These are phyloP conservation scores for Cercis canadensis DNA, from an alignment of 306 rosid genomes.

Conservation along the genomic window DNA sequence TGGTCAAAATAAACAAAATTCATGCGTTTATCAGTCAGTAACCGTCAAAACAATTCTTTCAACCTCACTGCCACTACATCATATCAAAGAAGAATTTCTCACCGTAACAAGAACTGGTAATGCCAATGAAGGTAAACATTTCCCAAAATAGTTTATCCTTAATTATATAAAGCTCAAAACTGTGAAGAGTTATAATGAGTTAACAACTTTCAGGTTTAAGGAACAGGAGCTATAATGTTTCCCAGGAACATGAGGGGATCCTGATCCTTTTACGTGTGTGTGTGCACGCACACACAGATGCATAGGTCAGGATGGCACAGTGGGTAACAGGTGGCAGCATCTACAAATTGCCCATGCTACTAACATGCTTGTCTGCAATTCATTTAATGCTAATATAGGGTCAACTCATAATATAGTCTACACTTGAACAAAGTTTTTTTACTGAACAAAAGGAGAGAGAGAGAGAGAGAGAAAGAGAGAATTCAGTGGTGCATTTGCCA, in stretches of 20 bases:
- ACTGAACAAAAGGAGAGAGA: too few relatives aligned
- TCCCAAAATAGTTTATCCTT: background rate
- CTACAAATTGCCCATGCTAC: background rate
- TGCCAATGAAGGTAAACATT: background rate
- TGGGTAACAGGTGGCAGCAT: background rate
- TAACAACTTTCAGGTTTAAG: background rate
- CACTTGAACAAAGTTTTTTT: background rate
- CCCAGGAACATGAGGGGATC: too few relatives aligned
- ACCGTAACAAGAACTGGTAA: background rate
- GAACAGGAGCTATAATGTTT: too few relatives aligned
- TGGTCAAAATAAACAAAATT: slow-evolving; percentile 23
- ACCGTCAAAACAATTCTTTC: slow-evolving; percentile 18
- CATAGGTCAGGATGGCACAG: background rate
- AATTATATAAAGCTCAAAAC: background rate
- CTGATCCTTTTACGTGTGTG: too few relatives aligned
- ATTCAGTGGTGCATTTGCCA: background rate
- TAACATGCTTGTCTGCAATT: background rate
- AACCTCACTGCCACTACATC: background rate
- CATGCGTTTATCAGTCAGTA: slow-evolving; percentile 2
- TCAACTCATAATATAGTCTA: background rate
- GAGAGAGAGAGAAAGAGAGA: too few relatives aligned
- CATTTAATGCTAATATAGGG: background rate
- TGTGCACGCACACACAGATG: too few relatives aligned
- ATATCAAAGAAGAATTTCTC: slow-evolving; percentile 1
- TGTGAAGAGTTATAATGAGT: background rate